Conservation (phyloP, 1,139 yeast species). For the Diutina neorugosa region DNA sequence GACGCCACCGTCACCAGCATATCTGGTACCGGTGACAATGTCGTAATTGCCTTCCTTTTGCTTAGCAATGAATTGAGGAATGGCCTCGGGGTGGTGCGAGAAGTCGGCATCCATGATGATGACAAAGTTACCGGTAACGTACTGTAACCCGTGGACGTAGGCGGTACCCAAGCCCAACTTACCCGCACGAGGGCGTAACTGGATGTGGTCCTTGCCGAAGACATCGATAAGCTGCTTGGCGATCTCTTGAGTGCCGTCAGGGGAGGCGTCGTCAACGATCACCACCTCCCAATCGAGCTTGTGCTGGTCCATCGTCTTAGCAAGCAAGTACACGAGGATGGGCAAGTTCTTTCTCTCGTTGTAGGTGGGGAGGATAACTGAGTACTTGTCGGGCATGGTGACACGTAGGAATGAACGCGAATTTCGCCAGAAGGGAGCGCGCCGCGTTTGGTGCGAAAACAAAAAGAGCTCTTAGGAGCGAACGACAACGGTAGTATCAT, state of each 20-base stretch:
- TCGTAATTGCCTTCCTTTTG: constrained; percentile 57
- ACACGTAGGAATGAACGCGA: constrained; percentile 1
- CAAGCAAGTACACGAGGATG: constrained; percentile 57
- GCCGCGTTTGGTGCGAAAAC: not conserved
- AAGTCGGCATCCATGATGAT: constrained; percentile 83
- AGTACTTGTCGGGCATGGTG: constrained; percentile 40
- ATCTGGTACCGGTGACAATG: constrained; percentile 79
- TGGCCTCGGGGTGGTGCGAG: constrained; percentile 73
- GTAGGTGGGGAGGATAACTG: constrained; percentile 70
- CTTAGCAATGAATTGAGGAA: constrained; percentile 61
- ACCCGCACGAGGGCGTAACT: constrained; percentile 65
- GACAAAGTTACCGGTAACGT: constrained; percentile 62
- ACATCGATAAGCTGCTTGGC: constrained; percentile 53
- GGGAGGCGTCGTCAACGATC: constrained; percentile 72
- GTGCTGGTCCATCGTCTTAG: constrained; percentile 53
- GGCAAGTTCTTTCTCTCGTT: constrained; percentile 66
- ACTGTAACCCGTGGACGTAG: constrained; percentile 67
- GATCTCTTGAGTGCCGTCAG: constrained; percentile 72
- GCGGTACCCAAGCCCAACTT: constrained; percentile 78
- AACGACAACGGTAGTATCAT: not conserved
- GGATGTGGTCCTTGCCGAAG: constrained; percentile 54
- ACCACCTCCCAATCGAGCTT: constrained; percentile 65
- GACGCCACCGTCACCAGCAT: constrained; percentile 75
- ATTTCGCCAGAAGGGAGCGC: not conserved
- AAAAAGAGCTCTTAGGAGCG: not conserved